These are phyloP conservation scores for Porodaedalea pini DNA, from an alignment of 1,284 basidiomycete species.

Conservation along the genomic window DNA sequence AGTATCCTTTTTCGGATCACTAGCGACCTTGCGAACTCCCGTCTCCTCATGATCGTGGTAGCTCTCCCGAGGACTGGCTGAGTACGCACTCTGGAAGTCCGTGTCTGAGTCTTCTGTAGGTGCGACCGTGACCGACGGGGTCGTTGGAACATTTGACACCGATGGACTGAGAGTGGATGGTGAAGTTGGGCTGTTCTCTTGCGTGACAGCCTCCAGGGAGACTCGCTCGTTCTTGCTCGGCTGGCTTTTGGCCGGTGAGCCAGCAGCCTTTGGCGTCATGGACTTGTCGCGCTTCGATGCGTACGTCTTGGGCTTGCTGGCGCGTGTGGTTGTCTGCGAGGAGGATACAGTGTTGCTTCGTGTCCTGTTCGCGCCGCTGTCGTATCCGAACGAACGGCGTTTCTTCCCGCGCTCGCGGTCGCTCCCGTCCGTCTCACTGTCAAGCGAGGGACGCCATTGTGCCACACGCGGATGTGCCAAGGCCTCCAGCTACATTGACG, in stretches of 20 bases:
- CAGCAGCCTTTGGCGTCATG: conserved; percentile 25
- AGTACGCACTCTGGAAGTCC: conserved; percentile 82
- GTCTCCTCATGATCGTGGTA: conserved; percentile 42
- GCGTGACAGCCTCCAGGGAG: neutral
- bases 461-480: conserved; percentile 38
- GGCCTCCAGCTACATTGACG: conserved; percentile 63
- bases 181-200: conserved; percentile 31
- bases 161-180: conserved; percentile 26
- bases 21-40: conserved; percentile 21
- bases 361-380: conserved; percentile 9
- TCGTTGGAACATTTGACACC: conserved; percentile 41
- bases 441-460: conserved; percentile 16
- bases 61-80: conserved; percentile 63
- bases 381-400: conserved; percentile 3
- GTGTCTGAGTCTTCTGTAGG: conserved; percentile 77
- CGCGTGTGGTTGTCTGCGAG: conserved; percentile 23
- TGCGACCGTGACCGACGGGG: conserved; percentile 37
- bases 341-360: conserved; percentile 26
- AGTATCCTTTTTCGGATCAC: neutral
- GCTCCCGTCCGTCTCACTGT: conserved; percentile 20
- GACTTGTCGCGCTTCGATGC: conserved; percentile 13
- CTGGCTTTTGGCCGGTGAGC: conserved; percentile 26
- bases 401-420: conserved; percentile 8
- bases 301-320: conserved; percentile 4
- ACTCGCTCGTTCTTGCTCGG: conserved; percentile 12